Evolutionary conservation across 176 grass and related monocot genomes (phyloP).

Genomic region (Cenchrus americanus): DNA sequence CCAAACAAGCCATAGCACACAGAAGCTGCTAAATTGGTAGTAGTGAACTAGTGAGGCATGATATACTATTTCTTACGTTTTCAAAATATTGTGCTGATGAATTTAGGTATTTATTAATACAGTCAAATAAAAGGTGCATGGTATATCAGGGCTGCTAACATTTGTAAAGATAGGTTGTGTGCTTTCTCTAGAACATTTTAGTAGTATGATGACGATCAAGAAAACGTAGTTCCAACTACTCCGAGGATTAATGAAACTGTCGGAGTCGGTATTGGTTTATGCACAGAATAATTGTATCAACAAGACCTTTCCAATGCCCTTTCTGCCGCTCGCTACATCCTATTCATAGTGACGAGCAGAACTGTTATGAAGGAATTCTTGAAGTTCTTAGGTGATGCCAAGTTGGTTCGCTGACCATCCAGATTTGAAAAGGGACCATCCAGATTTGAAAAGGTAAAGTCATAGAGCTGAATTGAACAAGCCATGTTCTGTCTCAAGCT

Average conservation of each 20-base stretch:
- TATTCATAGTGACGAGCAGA: not conserved
- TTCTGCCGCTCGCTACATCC: not conserved
- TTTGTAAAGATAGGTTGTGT: not conserved
- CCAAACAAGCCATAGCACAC: not conserved
- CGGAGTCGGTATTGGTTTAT: not conserved
- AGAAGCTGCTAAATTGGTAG: not conserved
- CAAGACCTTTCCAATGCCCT: constrained; percentile 1
- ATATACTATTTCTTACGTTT: constrained; percentile 7
- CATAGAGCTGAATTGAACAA: not conserved
- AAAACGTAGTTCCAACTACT: constrained; percentile 24
- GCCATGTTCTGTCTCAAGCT: not conserved
- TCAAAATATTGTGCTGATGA: not conserved
- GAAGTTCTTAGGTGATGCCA: not conserved
- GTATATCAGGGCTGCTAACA: not conserved
- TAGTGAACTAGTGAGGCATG: not conserved
- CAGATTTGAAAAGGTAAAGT: not conserved
- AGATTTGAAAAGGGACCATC: constrained; percentile 5
- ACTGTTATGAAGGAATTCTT: not conserved
- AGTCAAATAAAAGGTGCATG: not conserved
- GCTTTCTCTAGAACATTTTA: constrained; percentile 24
- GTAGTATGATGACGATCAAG: not conserved
- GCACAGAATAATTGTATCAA: not conserved
- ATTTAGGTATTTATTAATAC: not conserved
- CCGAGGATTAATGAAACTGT: not conserved
- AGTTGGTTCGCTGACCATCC: constrained; percentile 9